Evolutionary conservation across 345 rosid genomes (phyloP).

Genomic region (Fremontodendron californicum): DNA sequence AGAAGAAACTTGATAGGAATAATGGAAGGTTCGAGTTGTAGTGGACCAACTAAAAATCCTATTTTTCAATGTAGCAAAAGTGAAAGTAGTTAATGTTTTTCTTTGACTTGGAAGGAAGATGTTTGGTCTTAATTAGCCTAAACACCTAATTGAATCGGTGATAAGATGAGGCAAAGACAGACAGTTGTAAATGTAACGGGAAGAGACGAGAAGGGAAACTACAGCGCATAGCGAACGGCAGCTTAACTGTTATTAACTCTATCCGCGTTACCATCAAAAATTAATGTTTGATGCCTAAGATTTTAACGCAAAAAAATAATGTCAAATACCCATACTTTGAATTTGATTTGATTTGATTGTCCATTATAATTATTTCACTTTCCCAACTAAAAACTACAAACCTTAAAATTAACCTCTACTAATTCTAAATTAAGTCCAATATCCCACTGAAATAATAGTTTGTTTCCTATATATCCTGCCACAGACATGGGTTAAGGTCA

Average conservation of each 20-base stretch:
- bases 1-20: background rate
- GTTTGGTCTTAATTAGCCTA: background rate
- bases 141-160: background rate
- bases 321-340: too few species aligned
- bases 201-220: too few species aligned
- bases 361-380: background rate
- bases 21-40: background rate
- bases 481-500: too few species aligned
- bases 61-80: too few species aligned
- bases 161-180: background rate
- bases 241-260: background rate
- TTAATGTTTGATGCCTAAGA: too few species aligned
- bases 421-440: background rate
- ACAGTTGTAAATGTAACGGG: slow-evolving; percentile 14
- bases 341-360: background rate
- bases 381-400: background rate
- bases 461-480: too few species aligned
- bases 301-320: too few species aligned
- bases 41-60: too few species aligned
- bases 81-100: background rate
- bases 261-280: background rate
- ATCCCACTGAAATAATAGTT: background rate
- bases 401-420: background rate
- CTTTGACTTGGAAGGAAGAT: background rate
- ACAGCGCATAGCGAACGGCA: background rate